Base-by-base conservation (phyloP, 352 stramenopile species). In the Paralagenidium karlingii region DNA sequence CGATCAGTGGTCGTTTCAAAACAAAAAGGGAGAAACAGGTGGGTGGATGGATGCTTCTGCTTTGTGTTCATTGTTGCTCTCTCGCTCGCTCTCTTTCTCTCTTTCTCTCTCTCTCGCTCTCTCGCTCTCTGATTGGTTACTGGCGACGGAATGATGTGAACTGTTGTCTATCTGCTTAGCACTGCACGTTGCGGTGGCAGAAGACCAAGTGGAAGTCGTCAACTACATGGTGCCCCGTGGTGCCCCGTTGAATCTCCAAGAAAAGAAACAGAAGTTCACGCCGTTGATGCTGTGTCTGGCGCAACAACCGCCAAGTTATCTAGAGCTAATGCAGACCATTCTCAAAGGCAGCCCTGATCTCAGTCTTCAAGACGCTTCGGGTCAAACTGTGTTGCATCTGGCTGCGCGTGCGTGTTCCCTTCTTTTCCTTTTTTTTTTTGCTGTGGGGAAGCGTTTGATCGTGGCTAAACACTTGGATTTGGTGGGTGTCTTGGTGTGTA, bases 1-100 rank as follows among this genome's bases (percentile, higher is more conserved):
- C 31, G 68, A 65, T 22, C 58, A 83, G 34, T 83, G 69, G 68
- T 60, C 51, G 40, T 68, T 64, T 41, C 69, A 87, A 54, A 87
- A 87, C 59, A 87, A 87, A 51, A 87, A 84, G 58, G 74, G 74
- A 38, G 69, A 84, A 39, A 82, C 69, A 3, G 74, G 74, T 87
- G 50, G 22, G 51, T n/a, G n/a, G 11, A 7, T 8, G 25, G 8
- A 8, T 38, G 10, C 1, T 24, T 18, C 13, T 8, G 13, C 16
- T 24, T 32, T 18, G 13, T 9, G 5, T 5, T 29, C 2, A 2
- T 13, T 32, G 2, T 13, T 29, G 22, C 0, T 13, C 21, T 13
- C n/a, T n/a, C n/a, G n/a, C n/a, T n/a, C n/a, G n/a, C n/a, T n/a
- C n/a, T n/a, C n/a, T n/a, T n/a, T n/a, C n/a, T n/a, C n/a, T n/a